These are phyloP conservation scores for Diphasiastrum complanatum DNA, from an alignment of 83 land plant species.

Conservation along the genomic window DNA sequence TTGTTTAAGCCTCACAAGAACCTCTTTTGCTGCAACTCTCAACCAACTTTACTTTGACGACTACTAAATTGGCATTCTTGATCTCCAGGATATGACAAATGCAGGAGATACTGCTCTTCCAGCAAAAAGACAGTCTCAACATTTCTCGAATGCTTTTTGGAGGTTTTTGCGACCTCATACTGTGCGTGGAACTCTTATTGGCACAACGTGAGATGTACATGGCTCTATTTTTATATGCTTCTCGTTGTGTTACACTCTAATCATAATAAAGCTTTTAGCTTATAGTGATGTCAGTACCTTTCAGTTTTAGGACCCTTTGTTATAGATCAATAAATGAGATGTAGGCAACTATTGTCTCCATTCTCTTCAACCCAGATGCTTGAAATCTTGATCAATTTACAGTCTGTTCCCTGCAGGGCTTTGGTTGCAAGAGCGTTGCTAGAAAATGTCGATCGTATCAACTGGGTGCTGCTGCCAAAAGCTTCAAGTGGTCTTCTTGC, in stretches of 20 bases:
- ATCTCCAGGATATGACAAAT: too few species aligned
- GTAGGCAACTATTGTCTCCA: too few species aligned
- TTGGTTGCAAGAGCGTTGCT: constrained; percentile 77
- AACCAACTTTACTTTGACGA: too few species aligned
- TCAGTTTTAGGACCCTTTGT: not conserved
- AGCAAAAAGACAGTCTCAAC: too few species aligned
- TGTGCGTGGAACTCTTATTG: constrained; percentile 82
- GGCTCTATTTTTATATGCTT: constrained; percentile 6
- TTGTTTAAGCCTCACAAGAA: too few species aligned
- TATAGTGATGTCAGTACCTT: not conserved
- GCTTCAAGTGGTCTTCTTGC: constrained; percentile 80
- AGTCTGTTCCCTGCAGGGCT: too few species aligned
- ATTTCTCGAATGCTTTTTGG: constrained; percentile 82
- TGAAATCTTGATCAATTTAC: too few species aligned
- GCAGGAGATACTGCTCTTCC: too few species aligned
- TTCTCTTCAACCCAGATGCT: too few species aligned
- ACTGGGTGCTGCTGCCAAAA: constrained; percentile 73
- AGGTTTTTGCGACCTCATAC: constrained; percentile 97
- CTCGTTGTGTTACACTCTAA: not conserved
- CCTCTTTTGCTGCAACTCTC: too few species aligned
- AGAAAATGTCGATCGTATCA: constrained; percentile 65
- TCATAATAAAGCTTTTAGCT: not conserved
- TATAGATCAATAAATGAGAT: too few species aligned
- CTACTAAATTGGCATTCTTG: too few species aligned
- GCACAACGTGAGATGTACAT: constrained; percentile 47